Percentiles rank a stretch among this genome's conserved stretches.
Evolutionary conservation across 1,139 yeast genomes (phyloP).

Genomic region (Kluyveromyces sp.): DNA sequence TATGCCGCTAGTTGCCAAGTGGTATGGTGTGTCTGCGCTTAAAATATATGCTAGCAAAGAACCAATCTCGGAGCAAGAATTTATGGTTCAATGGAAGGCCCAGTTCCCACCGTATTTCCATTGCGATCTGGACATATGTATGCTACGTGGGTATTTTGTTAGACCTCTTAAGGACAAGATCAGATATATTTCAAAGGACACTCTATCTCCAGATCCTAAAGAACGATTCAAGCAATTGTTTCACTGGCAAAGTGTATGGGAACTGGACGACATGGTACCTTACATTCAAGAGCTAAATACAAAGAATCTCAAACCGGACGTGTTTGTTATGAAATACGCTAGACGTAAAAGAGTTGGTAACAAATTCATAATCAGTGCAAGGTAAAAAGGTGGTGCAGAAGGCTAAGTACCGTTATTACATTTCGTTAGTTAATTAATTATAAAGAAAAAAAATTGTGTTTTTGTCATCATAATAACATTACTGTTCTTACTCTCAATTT

Average conservation of each 20-base stretch:
- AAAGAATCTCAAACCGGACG: slow-evolving; percentile 54
- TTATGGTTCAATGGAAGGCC: slow-evolving; percentile 55
- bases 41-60: slow-evolving; percentile 29
- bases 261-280: slow-evolving; percentile 62
- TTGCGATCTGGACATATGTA: slow-evolving; percentile 44
- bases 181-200: slow-evolving; percentile 42
- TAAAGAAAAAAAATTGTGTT: not conserved
- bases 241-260: slow-evolving; percentile 58
- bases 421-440: not conserved
- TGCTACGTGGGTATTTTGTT: slow-evolving; percentile 49
- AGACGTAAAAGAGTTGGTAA: slow-evolving; percentile 54
- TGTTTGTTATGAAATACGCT: slow-evolving; percentile 69
- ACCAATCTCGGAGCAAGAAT: slow-evolving; percentile 38
- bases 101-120: slow-evolving; percentile 58
- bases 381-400: slow-evolving; percentile 5
- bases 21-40: slow-evolving; percentile 56
- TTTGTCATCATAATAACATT: no score
- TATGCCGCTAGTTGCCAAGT: slow-evolving; percentile 38
- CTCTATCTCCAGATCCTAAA: slow-evolving; percentile 45
- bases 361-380: slow-evolving; percentile 30
- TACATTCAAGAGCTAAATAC: slow-evolving; percentile 52
- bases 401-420: no score
- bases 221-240: slow-evolving; percentile 58
- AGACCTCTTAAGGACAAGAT: slow-evolving; percentile 40
- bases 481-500: no score